Evolutionary conservation across 2,329 filamentous ascomycete species (phyloP).

Genomic region (Fusarium ramigenum): DNA sequence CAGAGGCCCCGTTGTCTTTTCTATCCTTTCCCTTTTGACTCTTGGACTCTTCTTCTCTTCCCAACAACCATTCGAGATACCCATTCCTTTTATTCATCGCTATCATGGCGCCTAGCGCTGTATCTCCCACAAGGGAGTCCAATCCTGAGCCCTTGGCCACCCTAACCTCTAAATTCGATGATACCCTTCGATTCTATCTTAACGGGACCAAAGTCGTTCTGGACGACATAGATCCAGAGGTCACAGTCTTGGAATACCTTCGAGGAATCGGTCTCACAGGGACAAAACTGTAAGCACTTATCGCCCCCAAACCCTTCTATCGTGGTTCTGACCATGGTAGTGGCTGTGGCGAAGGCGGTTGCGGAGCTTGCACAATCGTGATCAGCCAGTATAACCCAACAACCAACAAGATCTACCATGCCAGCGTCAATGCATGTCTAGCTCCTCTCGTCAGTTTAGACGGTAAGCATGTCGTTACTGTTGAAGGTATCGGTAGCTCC

Average conservation of each 20-base stretch:
- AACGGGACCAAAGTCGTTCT: slow-evolving; percentile 91
- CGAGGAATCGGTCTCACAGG: slow-evolving; percentile 92
- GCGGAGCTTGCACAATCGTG: slow-evolving; percentile 95
- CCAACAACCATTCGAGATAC: neutral
- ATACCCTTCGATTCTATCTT: slow-evolving; percentile 90
- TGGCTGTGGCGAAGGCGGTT: slow-evolving; percentile 95
- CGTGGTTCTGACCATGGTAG: slow-evolving; percentile 46
- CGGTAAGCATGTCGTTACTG: slow-evolving; percentile 97
- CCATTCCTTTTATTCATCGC: neutral
- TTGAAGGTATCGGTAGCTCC: slow-evolving; percentile 93
- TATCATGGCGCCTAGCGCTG: slow-evolving; percentile 65
- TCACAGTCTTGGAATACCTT: slow-evolving; percentile 92
- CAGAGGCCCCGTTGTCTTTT: slow-evolving; percentile 10
- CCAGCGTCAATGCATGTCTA: slow-evolving; percentile 94
- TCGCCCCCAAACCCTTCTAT: slow-evolving; percentile 30
- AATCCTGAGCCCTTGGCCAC: slow-evolving; percentile 47
- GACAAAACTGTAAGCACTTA: slow-evolving; percentile 75
- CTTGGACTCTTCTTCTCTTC: neutral
- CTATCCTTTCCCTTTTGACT: neutral
- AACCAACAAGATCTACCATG: slow-evolving; percentile 92
- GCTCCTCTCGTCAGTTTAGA: slow-evolving; percentile 93
- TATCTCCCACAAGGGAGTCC: slow-evolving; percentile 58
- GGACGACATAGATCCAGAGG: slow-evolving; percentile 88
- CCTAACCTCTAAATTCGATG: slow-evolving; percentile 81
- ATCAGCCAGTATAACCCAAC: slow-evolving; percentile 94